phyloP scores from a whole-genome alignment of 2,329 filamentous ascomycete genomes.

The Trichoderma atroviride region DNA sequence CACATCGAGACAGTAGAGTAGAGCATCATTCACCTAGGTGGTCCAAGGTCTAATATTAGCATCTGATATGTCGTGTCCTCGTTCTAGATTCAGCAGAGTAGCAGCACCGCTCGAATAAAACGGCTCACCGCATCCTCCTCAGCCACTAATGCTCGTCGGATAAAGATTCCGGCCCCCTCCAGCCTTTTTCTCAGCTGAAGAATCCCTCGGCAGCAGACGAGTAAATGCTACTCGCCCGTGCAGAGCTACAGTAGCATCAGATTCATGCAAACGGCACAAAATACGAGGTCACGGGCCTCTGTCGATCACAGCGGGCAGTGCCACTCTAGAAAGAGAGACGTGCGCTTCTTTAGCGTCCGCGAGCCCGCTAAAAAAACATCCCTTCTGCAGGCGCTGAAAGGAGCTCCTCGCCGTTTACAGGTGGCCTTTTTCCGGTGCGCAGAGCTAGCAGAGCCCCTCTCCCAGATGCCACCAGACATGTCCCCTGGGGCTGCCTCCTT shows the following conservation, averaged over 20 bases:
- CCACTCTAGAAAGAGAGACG: not conserved
- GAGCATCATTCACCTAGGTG: not conserved
- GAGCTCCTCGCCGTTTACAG: not conserved
- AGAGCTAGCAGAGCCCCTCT: not conserved
- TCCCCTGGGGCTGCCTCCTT: constrained; percentile 7
- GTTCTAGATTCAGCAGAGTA: not conserved
- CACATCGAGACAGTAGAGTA: not conserved
- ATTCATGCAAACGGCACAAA: constrained; percentile 6
- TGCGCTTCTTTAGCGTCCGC: constrained; percentile 18
- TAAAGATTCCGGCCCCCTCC: not conserved
- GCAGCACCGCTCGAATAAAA: not conserved
- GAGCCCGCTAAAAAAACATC: constrained; percentile 12
- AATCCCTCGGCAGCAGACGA: not conserved
- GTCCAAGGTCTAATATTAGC: not conserved
- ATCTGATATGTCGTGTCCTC: not conserved
- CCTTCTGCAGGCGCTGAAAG: not conserved
- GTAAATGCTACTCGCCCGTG: not conserved
- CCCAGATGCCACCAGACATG: not conserved
- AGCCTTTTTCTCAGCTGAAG: not conserved
- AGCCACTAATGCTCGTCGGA: not conserved
- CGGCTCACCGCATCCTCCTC: not conserved
- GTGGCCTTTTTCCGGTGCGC: not conserved
- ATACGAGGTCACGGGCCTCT: constrained; percentile 25
- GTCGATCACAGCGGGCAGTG: constrained; percentile 18
- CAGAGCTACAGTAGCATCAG: not conserved